Conservation (phyloP, 2,329 filamentous ascomycete genomes). For the Aspergillus ustus region DNA sequence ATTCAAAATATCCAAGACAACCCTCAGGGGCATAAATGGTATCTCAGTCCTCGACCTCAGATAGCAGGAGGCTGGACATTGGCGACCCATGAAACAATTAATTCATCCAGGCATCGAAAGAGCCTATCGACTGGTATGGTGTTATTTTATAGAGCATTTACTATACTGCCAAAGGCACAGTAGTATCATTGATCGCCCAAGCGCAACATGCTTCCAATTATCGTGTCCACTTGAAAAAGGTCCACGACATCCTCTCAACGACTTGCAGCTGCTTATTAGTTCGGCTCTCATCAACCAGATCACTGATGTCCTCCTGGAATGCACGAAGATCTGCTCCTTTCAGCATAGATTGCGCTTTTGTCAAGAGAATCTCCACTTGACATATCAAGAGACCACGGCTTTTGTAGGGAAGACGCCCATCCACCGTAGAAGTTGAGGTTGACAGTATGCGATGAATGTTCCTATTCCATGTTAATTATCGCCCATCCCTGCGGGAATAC, state of each 20-base stretch:
- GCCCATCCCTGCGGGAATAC: neutral
- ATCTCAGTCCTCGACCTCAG: too few species aligned
- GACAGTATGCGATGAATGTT: constrained; percentile 85
- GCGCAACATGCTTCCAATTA: neutral
- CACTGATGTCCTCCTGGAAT: constrained; percentile 85
- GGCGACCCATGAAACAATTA: too few species aligned
- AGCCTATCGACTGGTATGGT: too few species aligned
- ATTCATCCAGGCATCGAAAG: too few species aligned
- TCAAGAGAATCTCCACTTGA: constrained; percentile 82
- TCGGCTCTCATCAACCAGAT: constrained; percentile 78
- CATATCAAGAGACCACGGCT: constrained; percentile 89
- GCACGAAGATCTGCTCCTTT: constrained; percentile 77
- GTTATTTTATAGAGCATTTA: too few species aligned
- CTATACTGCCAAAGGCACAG: too few species aligned
- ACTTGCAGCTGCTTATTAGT: constrained; percentile 78
- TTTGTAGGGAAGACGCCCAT: constrained; percentile 82
- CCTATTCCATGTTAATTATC: constrained; percentile 35
- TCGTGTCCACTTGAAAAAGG: constrained; percentile 76
- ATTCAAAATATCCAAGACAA: neutral
- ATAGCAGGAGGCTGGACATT: neutral
- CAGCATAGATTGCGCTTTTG: constrained; percentile 68
- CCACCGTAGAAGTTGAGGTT: constrained; percentile 69
- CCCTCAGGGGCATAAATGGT: neutral
- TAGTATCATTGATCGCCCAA: neutral
- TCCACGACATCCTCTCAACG: constrained; percentile 85